Base-by-base conservation (phyloP, 2,329 filamentous ascomycete species). In the Colletotrichum aenigma region DNA sequence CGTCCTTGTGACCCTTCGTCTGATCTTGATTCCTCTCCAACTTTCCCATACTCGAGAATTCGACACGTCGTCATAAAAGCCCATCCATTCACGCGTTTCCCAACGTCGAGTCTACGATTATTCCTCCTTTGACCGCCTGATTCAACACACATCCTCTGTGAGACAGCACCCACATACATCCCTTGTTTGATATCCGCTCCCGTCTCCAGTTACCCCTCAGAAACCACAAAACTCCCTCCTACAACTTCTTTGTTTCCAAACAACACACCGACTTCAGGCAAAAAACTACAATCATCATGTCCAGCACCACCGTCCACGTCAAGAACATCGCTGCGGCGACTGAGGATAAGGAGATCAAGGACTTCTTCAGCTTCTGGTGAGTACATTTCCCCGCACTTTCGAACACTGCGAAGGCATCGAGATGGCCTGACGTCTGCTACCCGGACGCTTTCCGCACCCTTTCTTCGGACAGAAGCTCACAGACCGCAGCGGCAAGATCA, bases 341-440 rank as follows among this genome's bases (percentile, higher is more conserved):
- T 73, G 92, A 91, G 79, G 96, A 99, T 86, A 94, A 96, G 87
- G 96, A 98, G 87, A 93, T 99, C 81, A 93, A 92, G 83, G 96
- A 98, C 84, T 99, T 99, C 90, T 99, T 99, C 90, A 97, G 94
- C 89, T 98, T 98, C 87, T 94, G 92, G 95, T 96, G 90, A 84
- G 91, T 82, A 30, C 52, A n/a, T 36, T 52, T 48, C 24, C 64
- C 36, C 18, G 30, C 28, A 36, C 4, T 13, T 36, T 26, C 65
- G 56, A 66, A 28, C 66, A n/a, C 24, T 10, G 66, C 43, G 48
- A 48, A 28, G 60, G 66, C 26, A 64, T 26, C 67, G 21, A 71
- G 28, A 36, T 38, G 66, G 65, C 60, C 69, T 55, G 65, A 74
- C 38, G n/a, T 13, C 9, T 32, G 43, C 43, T 10, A 34, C 30